Evolutionary conservation across 495 filamentous ascomycete genomes (phyloP).

Genomic region (Alectoria sarmentosa): DNA sequence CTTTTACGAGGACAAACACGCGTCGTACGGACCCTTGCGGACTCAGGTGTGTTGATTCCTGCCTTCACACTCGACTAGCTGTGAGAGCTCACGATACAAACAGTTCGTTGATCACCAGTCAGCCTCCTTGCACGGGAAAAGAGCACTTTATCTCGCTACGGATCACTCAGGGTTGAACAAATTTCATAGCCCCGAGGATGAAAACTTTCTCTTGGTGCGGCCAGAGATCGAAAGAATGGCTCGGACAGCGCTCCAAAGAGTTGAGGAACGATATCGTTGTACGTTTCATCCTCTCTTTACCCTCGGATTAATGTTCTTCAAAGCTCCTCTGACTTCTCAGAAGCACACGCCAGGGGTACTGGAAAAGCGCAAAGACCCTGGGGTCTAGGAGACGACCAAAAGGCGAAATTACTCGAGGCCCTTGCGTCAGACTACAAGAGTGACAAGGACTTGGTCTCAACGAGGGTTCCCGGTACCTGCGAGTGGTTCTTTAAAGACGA

Average conservation of each 20-base stretch:
- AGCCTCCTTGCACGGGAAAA: conserved; percentile 4
- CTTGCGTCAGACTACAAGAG: conserved; percentile 31
- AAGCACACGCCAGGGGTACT: not conserved
- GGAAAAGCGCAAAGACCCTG: no score
- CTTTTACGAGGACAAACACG: not conserved
- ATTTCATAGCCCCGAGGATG: not conserved
- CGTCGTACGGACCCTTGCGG: not conserved
- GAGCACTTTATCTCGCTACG: not conserved
- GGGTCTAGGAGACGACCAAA: no score
- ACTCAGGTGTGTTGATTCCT: not conserved
- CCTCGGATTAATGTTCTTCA: not conserved
- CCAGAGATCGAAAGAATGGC: conserved; percentile 1
- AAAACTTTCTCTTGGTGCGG: not conserved
- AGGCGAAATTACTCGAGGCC: conserved; percentile 24
- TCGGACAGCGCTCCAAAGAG: conserved; percentile 1
- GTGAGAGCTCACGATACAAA: not conserved
- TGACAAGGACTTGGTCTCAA: conserved; percentile 25
- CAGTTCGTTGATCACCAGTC: conserved; percentile 1
- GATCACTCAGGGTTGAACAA: conserved; percentile 3
- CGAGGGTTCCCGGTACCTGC: conserved; percentile 28
- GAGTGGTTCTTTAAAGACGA: conserved; percentile 34
- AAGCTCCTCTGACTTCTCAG: not conserved
- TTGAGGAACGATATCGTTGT: not conserved
- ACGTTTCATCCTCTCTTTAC: not conserved
- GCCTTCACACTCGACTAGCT: not conserved